Percentiles rank a stretch among this genome's conserved stretches.
Evolutionary conservation across 176 grass and related monocot genomes (phyloP).

Genomic region (Carex myosuroides): DNA sequence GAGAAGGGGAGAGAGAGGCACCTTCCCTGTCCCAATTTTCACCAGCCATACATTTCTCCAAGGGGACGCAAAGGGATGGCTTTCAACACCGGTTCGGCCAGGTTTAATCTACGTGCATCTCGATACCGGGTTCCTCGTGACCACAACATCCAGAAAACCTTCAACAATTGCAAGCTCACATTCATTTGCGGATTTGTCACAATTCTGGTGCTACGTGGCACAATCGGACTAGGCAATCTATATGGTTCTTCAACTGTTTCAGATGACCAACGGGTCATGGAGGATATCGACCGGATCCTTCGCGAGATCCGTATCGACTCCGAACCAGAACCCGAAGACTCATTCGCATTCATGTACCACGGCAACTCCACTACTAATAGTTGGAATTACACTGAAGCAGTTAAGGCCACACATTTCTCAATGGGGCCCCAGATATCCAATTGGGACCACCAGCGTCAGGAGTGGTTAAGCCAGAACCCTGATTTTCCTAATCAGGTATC

Average conservation of each 20-base stretch:
- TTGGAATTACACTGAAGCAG: background rate
- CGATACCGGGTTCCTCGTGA: background rate
- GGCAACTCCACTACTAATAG: background rate
- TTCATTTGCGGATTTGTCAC: slow-evolving; percentile 31
- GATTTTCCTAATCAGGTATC: slow-evolving; percentile 17
- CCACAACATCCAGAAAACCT: slow-evolving; percentile 20
- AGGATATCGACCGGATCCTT: slow-evolving; percentile 39
- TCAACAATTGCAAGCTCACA: slow-evolving; percentile 31
- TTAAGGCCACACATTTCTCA: background rate
- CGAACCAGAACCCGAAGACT: slow-evolving; percentile 6
- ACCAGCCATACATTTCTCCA: too few relatives aligned
- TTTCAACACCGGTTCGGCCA: background rate
- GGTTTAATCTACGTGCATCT: background rate
- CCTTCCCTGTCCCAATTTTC: too few relatives aligned
- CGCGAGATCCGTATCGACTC: slow-evolving; percentile 30
- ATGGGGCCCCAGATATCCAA: slow-evolving; percentile 32
- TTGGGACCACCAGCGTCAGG: slow-evolving; percentile 22
- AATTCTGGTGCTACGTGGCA: slow-evolving; percentile 18
- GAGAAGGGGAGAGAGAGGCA: too few relatives aligned
- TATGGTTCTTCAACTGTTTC: background rate
- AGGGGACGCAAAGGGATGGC: too few relatives aligned
- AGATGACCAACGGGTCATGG: slow-evolving; percentile 9
- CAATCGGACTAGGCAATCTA: background rate
- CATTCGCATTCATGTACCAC: background rate
- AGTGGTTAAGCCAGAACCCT: slow-evolving; percentile 19